Conservation (phyloP, 75 land plant species). For the Pinus taeda region DNA sequence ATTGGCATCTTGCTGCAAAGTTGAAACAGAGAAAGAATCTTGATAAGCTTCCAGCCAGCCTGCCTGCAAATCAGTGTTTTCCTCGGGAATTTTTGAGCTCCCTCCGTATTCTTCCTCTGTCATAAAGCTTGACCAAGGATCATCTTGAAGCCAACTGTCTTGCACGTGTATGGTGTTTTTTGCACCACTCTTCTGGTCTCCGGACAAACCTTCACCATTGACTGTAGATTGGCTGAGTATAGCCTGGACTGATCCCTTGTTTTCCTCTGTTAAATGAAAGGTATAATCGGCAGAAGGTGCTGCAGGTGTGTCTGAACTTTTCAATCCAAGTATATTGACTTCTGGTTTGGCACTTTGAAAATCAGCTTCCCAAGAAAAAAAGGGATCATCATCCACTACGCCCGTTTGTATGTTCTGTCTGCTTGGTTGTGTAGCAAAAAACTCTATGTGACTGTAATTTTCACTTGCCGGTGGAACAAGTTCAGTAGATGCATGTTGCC, state of each 20-base stretch:
- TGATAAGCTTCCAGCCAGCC: conserved; percentile 1
- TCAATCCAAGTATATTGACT: too few species aligned
- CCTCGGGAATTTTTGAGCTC: background rate
- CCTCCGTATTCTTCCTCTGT: background rate
- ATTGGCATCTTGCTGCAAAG: background rate
- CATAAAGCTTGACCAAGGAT: background rate
- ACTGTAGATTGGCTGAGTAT: background rate
- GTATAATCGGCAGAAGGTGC: background rate
- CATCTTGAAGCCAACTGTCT: background rate
- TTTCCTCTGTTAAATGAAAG: background rate
- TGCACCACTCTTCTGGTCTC: background rate
- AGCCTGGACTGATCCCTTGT: background rate
- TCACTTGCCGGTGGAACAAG: background rate
- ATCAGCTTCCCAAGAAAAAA: conserved; percentile 3
- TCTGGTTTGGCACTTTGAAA: conserved; percentile 8
- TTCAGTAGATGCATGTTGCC: conserved; percentile 2
- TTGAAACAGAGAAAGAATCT: background rate
- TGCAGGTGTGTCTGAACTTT: background rate
- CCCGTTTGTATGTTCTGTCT: background rate
- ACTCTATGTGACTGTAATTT: background rate
- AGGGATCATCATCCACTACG: background rate
- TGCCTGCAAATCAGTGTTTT: background rate
- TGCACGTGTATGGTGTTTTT: background rate
- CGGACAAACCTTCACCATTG: background rate
- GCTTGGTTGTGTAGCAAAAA: background rate